Conservation (phyloP, 2,329 filamentous ascomycete genomes). For the Aspergillus viridinutans region DNA sequence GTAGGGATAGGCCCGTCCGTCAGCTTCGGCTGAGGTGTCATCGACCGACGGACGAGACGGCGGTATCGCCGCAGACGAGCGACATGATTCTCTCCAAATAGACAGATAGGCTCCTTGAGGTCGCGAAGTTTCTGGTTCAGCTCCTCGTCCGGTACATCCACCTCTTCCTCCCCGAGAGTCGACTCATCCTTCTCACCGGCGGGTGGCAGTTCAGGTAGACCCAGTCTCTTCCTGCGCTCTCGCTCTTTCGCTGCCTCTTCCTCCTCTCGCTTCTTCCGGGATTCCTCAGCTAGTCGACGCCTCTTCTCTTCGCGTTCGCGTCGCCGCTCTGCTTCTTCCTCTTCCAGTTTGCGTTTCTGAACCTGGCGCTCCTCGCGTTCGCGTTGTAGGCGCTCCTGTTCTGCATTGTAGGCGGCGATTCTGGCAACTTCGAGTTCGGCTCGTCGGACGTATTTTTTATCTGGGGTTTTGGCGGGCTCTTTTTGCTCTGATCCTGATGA, state of each 20-base stretch:
- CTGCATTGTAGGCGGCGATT: constrained; percentile 71
- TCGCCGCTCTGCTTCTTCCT: constrained; percentile 70
- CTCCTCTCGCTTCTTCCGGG: constrained; percentile 63
- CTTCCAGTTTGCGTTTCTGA: constrained; percentile 84
- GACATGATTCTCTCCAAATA: constrained; percentile 79
- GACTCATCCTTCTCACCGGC: constrained; percentile 23
- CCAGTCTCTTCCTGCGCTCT: constrained; percentile 68
- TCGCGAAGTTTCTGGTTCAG: constrained; percentile 64
- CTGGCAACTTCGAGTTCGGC: constrained; percentile 82
- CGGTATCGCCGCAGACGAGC: constrained; percentile 67
- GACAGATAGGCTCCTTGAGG: constrained; percentile 65
- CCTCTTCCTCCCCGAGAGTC: constrained; percentile 38
- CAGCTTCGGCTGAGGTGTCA: constrained; percentile 41
- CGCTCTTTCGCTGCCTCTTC: constrained; percentile 70
- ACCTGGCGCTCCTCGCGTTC: constrained; percentile 65
- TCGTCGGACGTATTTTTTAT: constrained; percentile 78
- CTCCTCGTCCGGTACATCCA: constrained; percentile 64
- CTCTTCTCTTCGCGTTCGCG: constrained; percentile 76
- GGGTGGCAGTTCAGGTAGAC: constrained; percentile 67
- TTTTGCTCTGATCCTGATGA: constrained; percentile 12
- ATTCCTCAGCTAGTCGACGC: constrained; percentile 74
- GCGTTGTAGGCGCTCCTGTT: constrained; percentile 70
- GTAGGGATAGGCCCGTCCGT: constrained; percentile 82
- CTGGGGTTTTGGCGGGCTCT: constrained; percentile 18
- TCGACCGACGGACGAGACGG: constrained; percentile 49